These are phyloP conservation scores for Ceratopteris richardii DNA, from an alignment of 75 land plant species.

Conservation along the genomic window DNA sequence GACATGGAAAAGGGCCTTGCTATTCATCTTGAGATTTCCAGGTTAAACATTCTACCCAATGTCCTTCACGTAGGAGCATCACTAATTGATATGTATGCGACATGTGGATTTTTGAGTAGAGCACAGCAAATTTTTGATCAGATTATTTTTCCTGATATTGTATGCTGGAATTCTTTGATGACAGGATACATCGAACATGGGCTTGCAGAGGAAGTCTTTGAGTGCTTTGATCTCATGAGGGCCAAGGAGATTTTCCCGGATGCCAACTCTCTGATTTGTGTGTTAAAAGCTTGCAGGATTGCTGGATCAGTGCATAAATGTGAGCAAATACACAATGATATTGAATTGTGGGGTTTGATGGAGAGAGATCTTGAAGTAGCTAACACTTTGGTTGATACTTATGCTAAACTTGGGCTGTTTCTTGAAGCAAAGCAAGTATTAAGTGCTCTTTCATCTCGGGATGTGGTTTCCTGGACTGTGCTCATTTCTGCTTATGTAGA, in stretches of 20 bases:
- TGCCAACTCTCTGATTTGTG: slow-evolving; percentile 31
- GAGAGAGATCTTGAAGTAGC: slow-evolving; percentile 26
- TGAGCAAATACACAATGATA: slow-evolving; percentile 23
- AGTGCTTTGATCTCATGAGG: slow-evolving; percentile 29
- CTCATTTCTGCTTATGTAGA: slow-evolving; percentile 45
- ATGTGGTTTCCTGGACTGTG: slow-evolving; percentile 45
- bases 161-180: slow-evolving; percentile 52
- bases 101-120: slow-evolving; percentile 18
- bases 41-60: neutral
- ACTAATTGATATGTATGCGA: slow-evolving; percentile 38
- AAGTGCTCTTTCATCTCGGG: slow-evolving; percentile 19
- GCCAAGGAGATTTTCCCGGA: slow-evolving; percentile 23
- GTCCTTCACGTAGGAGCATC: slow-evolving; percentile 17
- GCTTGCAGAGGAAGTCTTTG: slow-evolving; percentile 15
- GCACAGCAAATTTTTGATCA: slow-evolving; percentile 26
- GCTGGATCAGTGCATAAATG: slow-evolving; percentile 23
- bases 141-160: slow-evolving; percentile 19
- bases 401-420: slow-evolving; percentile 39
- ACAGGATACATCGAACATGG: slow-evolving; percentile 22
- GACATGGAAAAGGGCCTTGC: slow-evolving; percentile 26
- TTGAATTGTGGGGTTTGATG: slow-evolving; percentile 13
- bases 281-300: slow-evolving; percentile 52
- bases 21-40: slow-evolving; percentile 25
- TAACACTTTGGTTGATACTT: slow-evolving; percentile 37
- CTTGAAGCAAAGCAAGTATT: slow-evolving; percentile 24